phyloP scores from a whole-genome alignment of 441 rosid genomes.

The Croton laevigatus region DNA sequence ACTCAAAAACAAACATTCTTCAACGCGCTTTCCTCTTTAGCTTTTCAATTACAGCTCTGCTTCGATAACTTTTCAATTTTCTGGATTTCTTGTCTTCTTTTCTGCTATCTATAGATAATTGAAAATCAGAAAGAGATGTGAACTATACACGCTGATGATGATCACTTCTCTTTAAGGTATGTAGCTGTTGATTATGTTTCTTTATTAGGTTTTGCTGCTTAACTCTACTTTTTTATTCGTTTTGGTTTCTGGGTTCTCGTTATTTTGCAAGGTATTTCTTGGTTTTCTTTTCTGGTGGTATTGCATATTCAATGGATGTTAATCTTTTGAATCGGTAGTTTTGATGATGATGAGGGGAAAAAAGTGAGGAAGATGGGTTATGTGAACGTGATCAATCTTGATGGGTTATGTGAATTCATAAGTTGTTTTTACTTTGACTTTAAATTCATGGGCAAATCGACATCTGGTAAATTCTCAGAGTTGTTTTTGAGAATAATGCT shows the following conservation, averaged over 20 bases:
- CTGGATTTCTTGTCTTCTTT: not conserved
- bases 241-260: not conserved
- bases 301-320: not conserved
- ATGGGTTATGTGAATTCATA: not conserved
- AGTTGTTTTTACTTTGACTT: not conserved
- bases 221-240: not conserved
- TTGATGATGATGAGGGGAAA: not conserved
- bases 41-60: no score
- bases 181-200: not conserved
- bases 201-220: not conserved
- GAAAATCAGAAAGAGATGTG: not conserved
- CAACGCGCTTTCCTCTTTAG: no score
- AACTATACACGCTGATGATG: not conserved
- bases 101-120: not conserved
- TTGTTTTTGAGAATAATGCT: not conserved
- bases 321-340: not conserved
- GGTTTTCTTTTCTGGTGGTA: not conserved
- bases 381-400: not conserved
- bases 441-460: not conserved
- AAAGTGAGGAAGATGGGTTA: not conserved
- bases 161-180: not conserved
- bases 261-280: not conserved
- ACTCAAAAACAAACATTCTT: no score
- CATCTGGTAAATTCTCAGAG: not conserved
- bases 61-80: not conserved